phyloP scores from a whole-genome alignment of 1,284 basidiomycete species.

The Austropuccinia psidii region DNA sequence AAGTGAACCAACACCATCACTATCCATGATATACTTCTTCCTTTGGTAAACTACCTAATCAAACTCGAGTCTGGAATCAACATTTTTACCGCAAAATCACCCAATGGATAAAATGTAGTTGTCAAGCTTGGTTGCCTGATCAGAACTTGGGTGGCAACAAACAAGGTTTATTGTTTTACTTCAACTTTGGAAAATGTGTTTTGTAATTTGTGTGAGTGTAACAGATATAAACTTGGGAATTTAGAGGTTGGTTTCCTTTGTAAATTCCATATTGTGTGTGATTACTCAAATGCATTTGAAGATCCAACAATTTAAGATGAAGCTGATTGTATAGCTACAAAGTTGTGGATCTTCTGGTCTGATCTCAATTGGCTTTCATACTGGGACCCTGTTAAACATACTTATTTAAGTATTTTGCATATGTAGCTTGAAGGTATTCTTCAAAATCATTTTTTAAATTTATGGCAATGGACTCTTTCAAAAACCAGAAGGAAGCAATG shows the following conservation, averaged over 20 bases:
- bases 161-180: slow-evolving; percentile 3
- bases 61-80: neutral
- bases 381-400: neutral
- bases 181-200: neutral
- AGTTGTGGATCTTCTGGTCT: slow-evolving; percentile 3
- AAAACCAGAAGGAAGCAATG: no score
- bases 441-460: neutral
- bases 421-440: slow-evolving; percentile 24
- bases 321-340: neutral
- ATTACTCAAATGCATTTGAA: neutral
- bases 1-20: neutral
- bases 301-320: neutral
- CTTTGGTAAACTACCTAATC: neutral
- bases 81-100: neutral
- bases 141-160: neutral
- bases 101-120: neutral
- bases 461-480: no score
- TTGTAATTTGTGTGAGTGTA: slow-evolving; percentile 11
- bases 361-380: slow-evolving; percentile 11
- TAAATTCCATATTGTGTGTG: neutral
- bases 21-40: neutral
- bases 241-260: no score
- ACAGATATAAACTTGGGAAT: no score
- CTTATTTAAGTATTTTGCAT: slow-evolving; percentile 9
- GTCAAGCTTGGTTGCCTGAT: neutral